Evolutionary conservation across 192 early-diverging fungal species (phyloP).

Genomic region (Coemansia sp.): DNA sequence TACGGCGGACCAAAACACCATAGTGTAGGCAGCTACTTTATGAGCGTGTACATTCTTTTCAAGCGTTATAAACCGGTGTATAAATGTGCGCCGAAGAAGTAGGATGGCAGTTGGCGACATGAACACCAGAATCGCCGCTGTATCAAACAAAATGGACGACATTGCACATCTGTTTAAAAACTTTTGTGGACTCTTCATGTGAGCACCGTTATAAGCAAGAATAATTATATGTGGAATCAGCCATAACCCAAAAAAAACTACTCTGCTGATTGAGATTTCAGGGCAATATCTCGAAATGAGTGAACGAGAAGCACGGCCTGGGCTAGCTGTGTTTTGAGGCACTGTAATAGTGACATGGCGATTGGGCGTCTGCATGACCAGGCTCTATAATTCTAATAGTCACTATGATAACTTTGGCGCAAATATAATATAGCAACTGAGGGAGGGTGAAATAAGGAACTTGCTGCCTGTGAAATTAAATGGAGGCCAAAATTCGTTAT

Average conservation of each 20-base stretch:
- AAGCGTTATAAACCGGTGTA: slow-evolving; percentile 61
- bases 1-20: slow-evolving; percentile 61
- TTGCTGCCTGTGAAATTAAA: too few relatives aligned
- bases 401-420: too few relatives aligned
- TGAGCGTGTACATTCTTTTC: slow-evolving; percentile 76
- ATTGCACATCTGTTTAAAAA: slow-evolving; percentile 26
- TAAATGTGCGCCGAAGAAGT: slow-evolving; percentile 56
- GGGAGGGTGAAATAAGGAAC: too few relatives aligned
- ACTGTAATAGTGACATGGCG: background rate
- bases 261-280: slow-evolving; percentile 41
- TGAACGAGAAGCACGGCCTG: background rate
- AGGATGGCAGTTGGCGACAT: slow-evolving; percentile 75
- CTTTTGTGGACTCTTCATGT: slow-evolving; percentile 8
- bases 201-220: slow-evolving; percentile 12
- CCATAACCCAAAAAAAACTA: slow-evolving; percentile 39
- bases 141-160: slow-evolving; percentile 46
- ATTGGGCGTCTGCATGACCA: too few relatives aligned
- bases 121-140: slow-evolving; percentile 74
- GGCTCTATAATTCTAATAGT: too few relatives aligned
- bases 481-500: too few relatives aligned
- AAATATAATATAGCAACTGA: too few relatives aligned
- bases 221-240: slow-evolving; percentile 38
- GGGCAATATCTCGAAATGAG: slow-evolving; percentile 28
- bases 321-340: background rate
- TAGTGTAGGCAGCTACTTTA: slow-evolving; percentile 67